Conservation (phyloP, 2,329 filamentous ascomycete genomes). For the Fusarium scirpi region DNA sequence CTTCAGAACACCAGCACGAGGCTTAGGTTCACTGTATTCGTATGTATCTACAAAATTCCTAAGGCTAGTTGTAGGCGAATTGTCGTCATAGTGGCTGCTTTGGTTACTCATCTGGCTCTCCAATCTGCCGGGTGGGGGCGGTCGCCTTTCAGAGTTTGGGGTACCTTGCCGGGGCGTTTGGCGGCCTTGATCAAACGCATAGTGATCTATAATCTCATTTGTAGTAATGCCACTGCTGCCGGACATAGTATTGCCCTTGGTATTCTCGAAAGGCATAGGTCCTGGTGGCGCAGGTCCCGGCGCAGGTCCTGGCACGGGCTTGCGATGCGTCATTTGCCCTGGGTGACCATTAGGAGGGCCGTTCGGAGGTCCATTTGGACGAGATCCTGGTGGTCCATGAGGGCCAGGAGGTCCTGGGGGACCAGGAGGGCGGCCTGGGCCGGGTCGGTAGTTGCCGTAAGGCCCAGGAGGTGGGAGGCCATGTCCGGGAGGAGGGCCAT, state of each 20-base stretch:
- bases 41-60: constrained; percentile 44
- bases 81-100: constrained; percentile 71
- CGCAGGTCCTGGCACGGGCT: constrained; percentile 45
- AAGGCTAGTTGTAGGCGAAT: constrained; percentile 55
- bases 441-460: constrained; percentile 40
- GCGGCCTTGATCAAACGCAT: constrained; percentile 49
- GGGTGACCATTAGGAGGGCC: constrained; percentile 34
- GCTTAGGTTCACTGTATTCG: constrained; percentile 51
- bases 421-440: constrained; percentile 37
- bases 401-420: constrained; percentile 45
- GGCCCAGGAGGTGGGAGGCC: constrained; percentile 38
- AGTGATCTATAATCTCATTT: constrained; percentile 57
- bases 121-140: constrained; percentile 45
- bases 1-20: constrained; percentile 82
- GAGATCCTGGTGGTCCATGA: constrained; percentile 43
- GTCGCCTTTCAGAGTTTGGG: constrained; percentile 39
- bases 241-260: constrained; percentile 42
- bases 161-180: constrained; percentile 32
- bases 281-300: constrained; percentile 26
- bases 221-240: constrained; percentile 50
- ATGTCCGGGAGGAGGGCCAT: constrained; percentile 38
- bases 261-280: constrained; percentile 36
- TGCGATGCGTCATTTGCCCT: constrained; percentile 44
- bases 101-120: constrained; percentile 48
- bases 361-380: constrained; percentile 41